Base-by-base conservation (phyloP, 2,329 filamentous ascomycete species). In the Cladophialophora immunda region DNA sequence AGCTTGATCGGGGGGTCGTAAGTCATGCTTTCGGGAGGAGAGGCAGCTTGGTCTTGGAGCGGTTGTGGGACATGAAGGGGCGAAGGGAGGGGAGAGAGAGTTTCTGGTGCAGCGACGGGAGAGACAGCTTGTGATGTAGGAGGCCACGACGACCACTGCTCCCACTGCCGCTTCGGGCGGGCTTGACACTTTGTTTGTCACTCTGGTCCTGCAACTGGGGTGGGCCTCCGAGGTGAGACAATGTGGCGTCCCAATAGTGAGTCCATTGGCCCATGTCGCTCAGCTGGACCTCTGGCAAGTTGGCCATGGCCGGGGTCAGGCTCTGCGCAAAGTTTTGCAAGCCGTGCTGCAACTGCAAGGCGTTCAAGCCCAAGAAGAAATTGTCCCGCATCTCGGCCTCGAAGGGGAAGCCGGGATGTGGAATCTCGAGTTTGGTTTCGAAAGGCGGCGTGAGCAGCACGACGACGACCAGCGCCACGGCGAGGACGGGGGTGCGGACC, bases 231-330 rank as follows among this genome's bases (percentile, higher is more conserved):
- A 41, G 13, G 36, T 45, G 9, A n/a, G 38, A n/a, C 3, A 45
- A 45, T 2, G 38, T 45, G 38, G 38, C 9, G 38, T 45, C n/a
- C 38, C 38, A 45, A n/a, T 45, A 45, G 0, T 19, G 38, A 15
- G 7, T n/a, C 38, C 38, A 45, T 19, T 45, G 38, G 38, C 9
- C 17, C 38, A 45, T 19, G 38, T 45, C 38, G 38, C 38, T 19
- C 38, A 19, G 17, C 38, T 45, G 38, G 17, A 9, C 38, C 2
- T 45, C 38, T 6, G 38, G 38, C 17, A 45, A 5, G 38, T 45
- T 45, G 17, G 38, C n/a, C 38, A 45, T 45, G 38, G 38, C 38
- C n/a, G 38, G 38, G n/a, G 38, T 45, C 38, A 45, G 38, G 38
- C 38, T 45, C 38, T 45, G 38, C 9, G 38, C 38, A n/a, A 45